Percentiles rank a stretch among this genome's conserved stretches.
Evolutionary conservation across 2,329 filamentous ascomycete species (phyloP).

Genomic region (Hymenotorrendiella dingleyae): DNA sequence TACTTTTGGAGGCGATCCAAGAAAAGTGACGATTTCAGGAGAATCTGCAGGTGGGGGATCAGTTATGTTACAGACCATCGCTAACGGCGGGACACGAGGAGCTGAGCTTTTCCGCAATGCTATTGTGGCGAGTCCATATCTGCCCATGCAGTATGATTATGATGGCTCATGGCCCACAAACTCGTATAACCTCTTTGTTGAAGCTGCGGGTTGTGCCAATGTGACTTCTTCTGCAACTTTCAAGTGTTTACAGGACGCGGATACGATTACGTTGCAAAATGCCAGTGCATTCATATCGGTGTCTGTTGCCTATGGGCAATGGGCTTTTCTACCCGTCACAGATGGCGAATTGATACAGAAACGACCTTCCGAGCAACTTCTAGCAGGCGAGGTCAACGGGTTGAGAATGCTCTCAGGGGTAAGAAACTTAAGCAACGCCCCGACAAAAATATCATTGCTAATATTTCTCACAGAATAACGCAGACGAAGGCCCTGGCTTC

Average conservation of each 20-base stretch:
- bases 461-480: conserved; percentile 29
- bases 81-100: conserved; percentile 35
- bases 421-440: too few species aligned
- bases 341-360: conserved; percentile 31
- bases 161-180: conserved; percentile 38
- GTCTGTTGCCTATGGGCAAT: conserved; percentile 20
- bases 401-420: conserved; percentile 18
- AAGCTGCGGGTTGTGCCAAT: conserved; percentile 33
- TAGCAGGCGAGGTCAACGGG: conserved; percentile 29
- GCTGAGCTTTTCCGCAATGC: conserved; percentile 16
- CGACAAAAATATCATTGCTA: too few species aligned
- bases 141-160: conserved; percentile 47
- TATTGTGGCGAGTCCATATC: conserved; percentile 40
- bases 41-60: conserved; percentile 44
- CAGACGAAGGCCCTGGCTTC: conserved; percentile 35
- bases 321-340: conserved; percentile 33
- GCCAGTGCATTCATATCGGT: conserved; percentile 21
- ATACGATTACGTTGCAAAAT: conserved; percentile 29
- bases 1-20: conserved; percentile 46
- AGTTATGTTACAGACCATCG: conserved; percentile 48
- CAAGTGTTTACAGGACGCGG: conserved; percentile 26
- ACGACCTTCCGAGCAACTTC: conserved; percentile 28
- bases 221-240: conserved; percentile 32
- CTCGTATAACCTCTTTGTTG: conserved; percentile 39
- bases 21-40: conserved; percentile 43